Evolutionary conservation across 192 early-diverging fungal species (phyloP), one percentile per base, ranked within the genome.

Genomic region (Coemansia sp.): DNA sequence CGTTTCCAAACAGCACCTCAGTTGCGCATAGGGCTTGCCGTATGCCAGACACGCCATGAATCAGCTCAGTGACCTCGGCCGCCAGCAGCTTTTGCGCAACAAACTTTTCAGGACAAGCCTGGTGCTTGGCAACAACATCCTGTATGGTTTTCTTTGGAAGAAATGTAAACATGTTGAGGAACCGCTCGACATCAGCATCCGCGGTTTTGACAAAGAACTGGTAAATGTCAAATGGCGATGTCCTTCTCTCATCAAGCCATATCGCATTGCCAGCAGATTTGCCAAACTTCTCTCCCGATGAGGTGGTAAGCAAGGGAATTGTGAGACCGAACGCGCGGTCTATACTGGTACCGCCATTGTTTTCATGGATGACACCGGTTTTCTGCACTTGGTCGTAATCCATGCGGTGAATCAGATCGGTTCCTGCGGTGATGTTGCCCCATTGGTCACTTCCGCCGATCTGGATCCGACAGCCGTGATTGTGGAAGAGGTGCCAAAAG

Each of bases 401-500:
- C 82, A 89, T 88, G 52, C 86, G 87, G 61, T 89, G 86, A 50
- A 98, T 96, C 70, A 98, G 68, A 57, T 98, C 95, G 44, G 94
- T 92, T 26, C 96, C 96, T 4, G 95, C 92, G 0, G 88, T 89
- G 63, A 98, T 98, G 69, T 98, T 98, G 19, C 96, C 96, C 96
- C 96, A 98, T 68, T 98, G 96, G 70, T 98, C 95, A 70, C 92
- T 94, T 40, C 96, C 96, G 42, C 96, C 96, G 23, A 98, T 64
- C 89, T 93, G 77, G 43, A 79, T 56, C n/a, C 63, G 43, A 56
- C 74, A 86, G 7, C 65, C 72, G 42, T 73, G 47, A 61, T 86
- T 60, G 47, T 86, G 77, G 68, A 90, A 89, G 37, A 98, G 79
- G 64, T 96, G 76, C 85, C 88, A 94, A 72, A 94, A 98, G 67